Base-by-base conservation (phyloP, 164 flowering plant species). In the Tinospora cordifolia region DNA sequence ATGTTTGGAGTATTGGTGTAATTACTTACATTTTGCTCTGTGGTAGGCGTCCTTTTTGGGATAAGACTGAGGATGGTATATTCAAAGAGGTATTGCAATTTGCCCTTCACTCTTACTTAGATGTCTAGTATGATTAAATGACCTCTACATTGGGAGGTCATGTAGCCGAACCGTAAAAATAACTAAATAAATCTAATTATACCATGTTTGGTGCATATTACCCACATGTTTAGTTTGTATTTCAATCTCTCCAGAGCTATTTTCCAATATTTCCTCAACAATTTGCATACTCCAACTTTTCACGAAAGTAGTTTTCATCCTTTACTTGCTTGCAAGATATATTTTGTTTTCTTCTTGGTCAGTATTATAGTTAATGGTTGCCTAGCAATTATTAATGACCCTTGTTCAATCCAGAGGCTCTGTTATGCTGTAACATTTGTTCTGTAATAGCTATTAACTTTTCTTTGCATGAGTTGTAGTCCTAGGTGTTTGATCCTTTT, bases 1-100 rank as follows among this genome's bases (percentile, higher is more conserved):
- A 95, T 88, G 98, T 87, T n/a, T 95, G 99, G 98, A 92, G 99
- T 78, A 95, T 90, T 63, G 99, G 98, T 71, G 97, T 95, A 25
- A 95, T 95, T 74, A 95, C 99, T n/a, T 95, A 90, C 79, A 95
- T 95, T 73, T 80, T 95, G 82, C 96, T 95, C 27, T 90, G 97
- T 76, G 97, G 99, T 22, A 87, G 86, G 71, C 89, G 98, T n/a
- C 99, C 99, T 9, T 95, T 95, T 73, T 95, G 99, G 99, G 96
- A 92, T 76, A 92, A 88, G 88, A 95, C 99, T 4, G 98, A 92
- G 78, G 97, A 92, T 80, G 98, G 99, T 46, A 92, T 95, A 74
- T 92, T 95, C 76, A 92, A 86, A 80, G 99, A 95, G 99, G 98
- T 90, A 69, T 15, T 71, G 21, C 67, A 67, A 34, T 39, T 64